Percentiles rank a stretch among this genome's conserved stretches.
These are phyloP conservation scores for Nigrospora oryzae DNA, from an alignment of 2,329 filamentous ascomycete species.

Conservation along the genomic window DNA sequence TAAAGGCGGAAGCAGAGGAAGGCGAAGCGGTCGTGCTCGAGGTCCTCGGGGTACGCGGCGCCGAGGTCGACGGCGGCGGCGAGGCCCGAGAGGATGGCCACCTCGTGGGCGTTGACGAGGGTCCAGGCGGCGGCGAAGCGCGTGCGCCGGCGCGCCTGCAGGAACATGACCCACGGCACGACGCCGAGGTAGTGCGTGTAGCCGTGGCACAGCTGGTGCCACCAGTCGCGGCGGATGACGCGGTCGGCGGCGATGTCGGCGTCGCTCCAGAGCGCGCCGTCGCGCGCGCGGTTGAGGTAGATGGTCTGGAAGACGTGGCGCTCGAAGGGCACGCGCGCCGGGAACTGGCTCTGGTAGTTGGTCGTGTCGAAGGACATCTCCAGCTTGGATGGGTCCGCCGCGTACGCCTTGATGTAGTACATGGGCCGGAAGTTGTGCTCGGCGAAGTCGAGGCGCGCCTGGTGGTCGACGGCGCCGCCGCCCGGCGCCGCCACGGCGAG, in stretches of 20 bases:
- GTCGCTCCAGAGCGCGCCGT: conserved; percentile 43
- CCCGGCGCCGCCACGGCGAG: conserved; percentile 24
- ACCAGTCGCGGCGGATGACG: conserved; percentile 51
- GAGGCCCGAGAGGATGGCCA: conserved; percentile 59
- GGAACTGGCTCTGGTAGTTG: conserved; percentile 51
- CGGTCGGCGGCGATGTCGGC: conserved; percentile 43
- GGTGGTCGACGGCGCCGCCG: conserved; percentile 30
- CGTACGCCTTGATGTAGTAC: conserved; percentile 49
- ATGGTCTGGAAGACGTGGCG: conserved; percentile 36
- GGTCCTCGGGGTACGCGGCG: conserved; percentile 52
- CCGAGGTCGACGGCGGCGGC: conserved; percentile 61
- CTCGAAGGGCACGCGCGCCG: conserved; percentile 33
- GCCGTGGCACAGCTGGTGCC: conserved; percentile 53
- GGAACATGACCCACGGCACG: conserved; percentile 58
- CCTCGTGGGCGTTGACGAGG: conserved; percentile 58
- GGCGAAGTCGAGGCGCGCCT: conserved; percentile 28
- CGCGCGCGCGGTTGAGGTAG: conserved; percentile 48
- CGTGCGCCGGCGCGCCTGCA: conserved; percentile 52
- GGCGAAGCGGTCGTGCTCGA: conserved; percentile 54
- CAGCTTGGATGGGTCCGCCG: conserved; percentile 39
- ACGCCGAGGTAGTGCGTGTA: conserved; percentile 51
- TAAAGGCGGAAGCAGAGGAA: conserved; percentile 53
- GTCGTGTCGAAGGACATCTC: conserved; percentile 48
- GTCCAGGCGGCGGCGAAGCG: conserved; percentile 58
- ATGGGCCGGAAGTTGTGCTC: conserved; percentile 38